Percentiles rank a stretch among this genome's conserved stretches.
phyloP scores from a whole-genome alignment of 768 basidiomycete genomes.

The Suillus tomentosus region DNA sequence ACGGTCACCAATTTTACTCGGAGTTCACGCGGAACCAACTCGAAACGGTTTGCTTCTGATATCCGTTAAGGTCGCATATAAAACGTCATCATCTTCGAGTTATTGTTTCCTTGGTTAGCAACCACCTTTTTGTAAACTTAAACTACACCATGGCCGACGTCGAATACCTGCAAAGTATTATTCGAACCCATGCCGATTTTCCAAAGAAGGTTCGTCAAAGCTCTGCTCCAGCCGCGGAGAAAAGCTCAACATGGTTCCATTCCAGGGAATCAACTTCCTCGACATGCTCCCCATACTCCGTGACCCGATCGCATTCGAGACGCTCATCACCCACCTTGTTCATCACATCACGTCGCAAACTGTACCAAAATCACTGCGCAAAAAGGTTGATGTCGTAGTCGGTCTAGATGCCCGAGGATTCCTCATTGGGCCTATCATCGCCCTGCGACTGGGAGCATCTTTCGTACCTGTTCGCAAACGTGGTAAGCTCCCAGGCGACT shows the following conservation, averaged over 20 bases:
- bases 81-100: neutral
- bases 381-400: slow-evolving; percentile 89
- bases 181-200: slow-evolving; percentile 73
- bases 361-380: slow-evolving; percentile 55
- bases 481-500: slow-evolving; percentile 92
- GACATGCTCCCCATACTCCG: slow-evolving; percentile 95
- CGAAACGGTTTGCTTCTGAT: neutral
- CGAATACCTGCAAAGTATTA: slow-evolving; percentile 61
- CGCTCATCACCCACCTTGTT: slow-evolving; percentile 84
- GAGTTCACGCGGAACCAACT: neutral
- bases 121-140: neutral
- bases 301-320: slow-evolving; percentile 85
- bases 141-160: slow-evolving; percentile 66
- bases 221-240: neutral
- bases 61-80: neutral
- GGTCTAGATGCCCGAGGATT: slow-evolving; percentile 97
- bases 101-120: neutral
- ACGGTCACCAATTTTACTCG: neutral
- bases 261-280: slow-evolving; percentile 85
- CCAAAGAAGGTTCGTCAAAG: slow-evolving; percentile 75
- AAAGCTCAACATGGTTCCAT: slow-evolving; percentile 1
- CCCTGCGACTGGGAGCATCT: slow-evolving; percentile 85
- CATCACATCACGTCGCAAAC: slow-evolving; percentile 84
- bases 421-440: slow-evolving; percentile 90
- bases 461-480: slow-evolving; percentile 95